Conservation (phyloP, 768 basidiomycete species). For the Atractiella rhizophila region DNA sequence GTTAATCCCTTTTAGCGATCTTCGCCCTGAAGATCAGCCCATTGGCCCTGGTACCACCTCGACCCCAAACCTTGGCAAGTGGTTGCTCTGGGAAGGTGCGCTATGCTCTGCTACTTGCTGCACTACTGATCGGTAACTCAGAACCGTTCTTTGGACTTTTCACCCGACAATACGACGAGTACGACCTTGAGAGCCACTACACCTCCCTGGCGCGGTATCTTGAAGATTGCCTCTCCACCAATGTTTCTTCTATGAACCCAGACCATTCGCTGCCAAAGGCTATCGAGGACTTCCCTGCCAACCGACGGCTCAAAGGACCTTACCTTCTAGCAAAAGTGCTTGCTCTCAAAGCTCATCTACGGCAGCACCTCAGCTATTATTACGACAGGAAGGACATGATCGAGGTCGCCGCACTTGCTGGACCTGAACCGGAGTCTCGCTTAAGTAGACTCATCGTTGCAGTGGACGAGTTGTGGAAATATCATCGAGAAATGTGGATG, state of each 20-base stretch:
- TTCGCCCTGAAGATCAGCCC: constrained; percentile 13
- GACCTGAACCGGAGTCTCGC: neutral
- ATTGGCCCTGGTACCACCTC: constrained; percentile 8
- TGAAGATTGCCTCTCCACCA: constrained; percentile 10
- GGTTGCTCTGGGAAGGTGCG: constrained; percentile 15
- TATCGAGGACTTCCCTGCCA: constrained; percentile 9
- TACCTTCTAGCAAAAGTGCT: constrained; percentile 13
- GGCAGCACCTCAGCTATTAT: constrained; percentile 8
- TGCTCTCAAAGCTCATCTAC: constrained; percentile 12
- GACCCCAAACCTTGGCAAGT: constrained; percentile 13
- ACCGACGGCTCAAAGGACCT: constrained; percentile 8
- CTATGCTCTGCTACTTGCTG: neutral
- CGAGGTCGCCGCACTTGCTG: constrained; percentile 10
- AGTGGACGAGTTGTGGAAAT: constrained; percentile 1
- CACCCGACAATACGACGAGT: constrained; percentile 13
- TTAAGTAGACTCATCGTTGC: constrained; percentile 9
- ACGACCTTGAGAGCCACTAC: constrained; percentile 15
- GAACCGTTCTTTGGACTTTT: constrained; percentile 16
- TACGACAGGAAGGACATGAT: constrained; percentile 7
- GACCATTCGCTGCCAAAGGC: constrained; percentile 9
- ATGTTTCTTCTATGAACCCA: constrained; percentile 6
- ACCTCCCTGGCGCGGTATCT: constrained; percentile 9
- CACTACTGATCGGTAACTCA: neutral
- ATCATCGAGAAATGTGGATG: constrained; percentile 12
- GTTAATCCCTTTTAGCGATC: constrained; percentile 7